Conservation (phyloP, 2,329 filamentous ascomycete species). For the Ceratocystis eucalypticola region DNA sequence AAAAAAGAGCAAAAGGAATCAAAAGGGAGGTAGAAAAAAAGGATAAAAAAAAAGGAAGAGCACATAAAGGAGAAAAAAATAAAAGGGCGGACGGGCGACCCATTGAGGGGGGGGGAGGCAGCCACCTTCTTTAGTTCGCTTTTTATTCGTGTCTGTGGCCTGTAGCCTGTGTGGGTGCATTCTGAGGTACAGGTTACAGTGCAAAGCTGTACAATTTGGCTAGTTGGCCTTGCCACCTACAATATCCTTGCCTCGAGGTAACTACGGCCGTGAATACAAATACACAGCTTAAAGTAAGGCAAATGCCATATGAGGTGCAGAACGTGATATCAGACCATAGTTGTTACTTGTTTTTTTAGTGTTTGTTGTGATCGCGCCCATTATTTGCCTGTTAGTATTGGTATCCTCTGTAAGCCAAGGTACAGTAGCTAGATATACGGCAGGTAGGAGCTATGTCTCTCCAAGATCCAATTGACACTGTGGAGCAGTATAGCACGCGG, state of each 20-base stretch:
- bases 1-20: constrained; percentile 5
- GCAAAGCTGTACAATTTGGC: not conserved
- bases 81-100: not conserved
- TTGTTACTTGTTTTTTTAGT: not conserved
- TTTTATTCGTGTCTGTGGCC: constrained; percentile 2
- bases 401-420: too few relatives aligned
- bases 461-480: too few relatives aligned
- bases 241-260: not conserved
- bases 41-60: constrained; percentile 1
- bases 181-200: not conserved
- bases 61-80: constrained; percentile 1
- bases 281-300: not conserved
- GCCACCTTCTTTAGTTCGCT: constrained; percentile 13
- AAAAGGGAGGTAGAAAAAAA: constrained; percentile 4
- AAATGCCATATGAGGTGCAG: not conserved
- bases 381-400: too few relatives aligned
- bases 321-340: not conserved
- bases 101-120: constrained; percentile 11
- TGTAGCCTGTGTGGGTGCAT: not conserved
- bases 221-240: too few relatives aligned
- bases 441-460: too few relatives aligned
- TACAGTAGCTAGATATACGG: too few relatives aligned
- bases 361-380: not conserved
- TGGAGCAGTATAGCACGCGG: too few relatives aligned
- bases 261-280: not conserved